A percentile compares a stretch with the other conserved stretches of the same genome.
phyloP scores from a whole-genome alignment of 2,329 filamentous ascomycete genomes.

The Gaeumannomyces sp. region DNA sequence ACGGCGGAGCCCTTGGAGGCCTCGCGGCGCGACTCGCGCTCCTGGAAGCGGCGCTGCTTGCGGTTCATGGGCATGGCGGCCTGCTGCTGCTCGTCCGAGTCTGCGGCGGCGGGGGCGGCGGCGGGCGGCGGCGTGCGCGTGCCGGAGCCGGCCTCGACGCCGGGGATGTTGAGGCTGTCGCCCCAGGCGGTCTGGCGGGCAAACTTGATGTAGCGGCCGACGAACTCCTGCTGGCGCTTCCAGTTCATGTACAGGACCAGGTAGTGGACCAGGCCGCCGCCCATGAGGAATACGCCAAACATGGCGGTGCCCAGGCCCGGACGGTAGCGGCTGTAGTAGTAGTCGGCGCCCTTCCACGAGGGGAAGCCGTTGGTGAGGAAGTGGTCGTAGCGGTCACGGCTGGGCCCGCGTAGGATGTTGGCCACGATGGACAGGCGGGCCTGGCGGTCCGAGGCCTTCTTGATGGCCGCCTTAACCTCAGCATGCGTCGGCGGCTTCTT shows the following conservation, averaged over 20 bases:
- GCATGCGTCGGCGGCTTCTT: constrained; percentile 64
- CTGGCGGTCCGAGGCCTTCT: constrained; percentile 76
- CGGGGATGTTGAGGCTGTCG: constrained; percentile 63
- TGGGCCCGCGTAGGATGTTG: constrained; percentile 75
- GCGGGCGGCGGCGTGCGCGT: constrained; percentile 37
- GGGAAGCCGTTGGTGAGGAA: constrained; percentile 93
- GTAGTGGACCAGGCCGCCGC: constrained; percentile 85
- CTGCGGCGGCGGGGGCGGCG: constrained; percentile 30
- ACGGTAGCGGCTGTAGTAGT: constrained; percentile 93
- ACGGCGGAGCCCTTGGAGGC: constrained; percentile 47
- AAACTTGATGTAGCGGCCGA: constrained; percentile 85
- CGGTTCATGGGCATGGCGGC: constrained; percentile 63
- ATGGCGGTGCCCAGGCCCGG: constrained; percentile 85
- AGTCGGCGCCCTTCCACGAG: constrained; percentile 92
- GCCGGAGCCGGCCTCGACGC: constrained; percentile 43
- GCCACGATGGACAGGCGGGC: constrained; percentile 77
- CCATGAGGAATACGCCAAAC: constrained; percentile 70
- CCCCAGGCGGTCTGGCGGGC: constrained; percentile 88
- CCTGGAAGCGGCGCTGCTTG: constrained; percentile 80
- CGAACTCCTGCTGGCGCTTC: constrained; percentile 85
- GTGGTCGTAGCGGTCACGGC: constrained; percentile 86
- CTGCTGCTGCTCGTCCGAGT: constrained; percentile 36
- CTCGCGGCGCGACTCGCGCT: constrained; percentile 72
- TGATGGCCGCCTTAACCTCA: constrained; percentile 72
- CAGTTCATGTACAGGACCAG: constrained; percentile 77